Evolutionary conservation across 768 basidiomycete species (phyloP).

Genomic region (Holtermanniella nyarrowii): DNA sequence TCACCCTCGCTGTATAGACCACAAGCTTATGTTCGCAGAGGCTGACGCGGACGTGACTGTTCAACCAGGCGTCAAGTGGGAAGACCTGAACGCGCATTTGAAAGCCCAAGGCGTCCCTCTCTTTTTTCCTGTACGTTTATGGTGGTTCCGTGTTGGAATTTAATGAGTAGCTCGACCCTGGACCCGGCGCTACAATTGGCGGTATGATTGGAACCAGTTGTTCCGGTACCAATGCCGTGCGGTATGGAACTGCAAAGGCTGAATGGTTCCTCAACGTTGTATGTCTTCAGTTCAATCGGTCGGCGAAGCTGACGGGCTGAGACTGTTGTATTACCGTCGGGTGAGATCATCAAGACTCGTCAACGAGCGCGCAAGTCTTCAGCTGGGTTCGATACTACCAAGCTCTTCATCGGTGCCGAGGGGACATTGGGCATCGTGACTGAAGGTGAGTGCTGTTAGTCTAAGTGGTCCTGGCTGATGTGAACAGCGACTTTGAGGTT

Average conservation of each 20-base stretch:
- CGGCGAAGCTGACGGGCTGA: slow-evolving; percentile 39
- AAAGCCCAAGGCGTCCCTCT: slow-evolving; percentile 62
- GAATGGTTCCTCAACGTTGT: slow-evolving; percentile 81
- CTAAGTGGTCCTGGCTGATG: background rate
- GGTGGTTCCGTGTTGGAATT: background rate
- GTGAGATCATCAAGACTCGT: slow-evolving; percentile 83
- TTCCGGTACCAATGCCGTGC: slow-evolving; percentile 58
- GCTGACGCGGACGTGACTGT: slow-evolving; percentile 40
- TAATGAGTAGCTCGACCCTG: slow-evolving; percentile 41
- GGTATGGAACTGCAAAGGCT: slow-evolving; percentile 76
- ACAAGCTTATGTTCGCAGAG: no score
- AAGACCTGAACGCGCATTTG: slow-evolving; percentile 44
- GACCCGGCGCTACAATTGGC: slow-evolving; percentile 72
- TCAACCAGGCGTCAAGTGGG: slow-evolving; percentile 40
- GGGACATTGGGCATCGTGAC: slow-evolving; percentile 85
- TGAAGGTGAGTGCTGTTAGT: slow-evolving; percentile 48
- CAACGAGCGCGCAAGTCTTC: slow-evolving; percentile 55
- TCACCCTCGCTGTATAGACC: background rate
- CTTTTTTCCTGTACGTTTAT: slow-evolving; percentile 77
- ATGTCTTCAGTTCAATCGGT: no score
- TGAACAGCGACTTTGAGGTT: slow-evolving; percentile 76
- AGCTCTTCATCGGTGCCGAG: slow-evolving; percentile 81
- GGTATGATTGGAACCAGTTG: slow-evolving; percentile 85
- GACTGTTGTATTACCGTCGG: slow-evolving; percentile 82
- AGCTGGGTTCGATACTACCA: slow-evolving; percentile 77